Percentiles rank a stretch among this genome's conserved stretches.
phyloP scores from a whole-genome alignment of 768 basidiomycete species.

The Tephrocybe sp. region DNA sequence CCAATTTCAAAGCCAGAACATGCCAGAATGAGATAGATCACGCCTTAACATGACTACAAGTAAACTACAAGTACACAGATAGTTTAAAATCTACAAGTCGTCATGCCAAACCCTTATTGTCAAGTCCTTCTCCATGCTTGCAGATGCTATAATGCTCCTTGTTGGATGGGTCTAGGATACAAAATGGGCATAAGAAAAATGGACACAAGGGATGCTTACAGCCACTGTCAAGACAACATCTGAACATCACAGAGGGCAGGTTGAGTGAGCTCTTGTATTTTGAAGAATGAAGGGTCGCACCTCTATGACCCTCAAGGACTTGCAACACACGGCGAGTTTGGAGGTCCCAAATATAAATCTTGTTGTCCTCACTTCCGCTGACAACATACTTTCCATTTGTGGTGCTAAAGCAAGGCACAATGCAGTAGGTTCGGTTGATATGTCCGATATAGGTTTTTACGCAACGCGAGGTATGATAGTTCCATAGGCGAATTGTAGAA shows the following conservation, averaged over 20 bases:
- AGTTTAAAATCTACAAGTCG: constrained; percentile 12
- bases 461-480: constrained; percentile 85
- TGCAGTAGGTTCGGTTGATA: constrained; percentile 79
- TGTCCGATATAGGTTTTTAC: constrained; percentile 93
- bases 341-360: constrained; percentile 87
- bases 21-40: constrained; percentile 46
- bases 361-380: constrained; percentile 88
- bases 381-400: constrained; percentile 69
- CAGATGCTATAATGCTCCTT: constrained; percentile 75
- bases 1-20: constrained; percentile 6
- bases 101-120: constrained; percentile 83
- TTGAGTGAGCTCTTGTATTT: not conserved
- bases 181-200: constrained; percentile 5
- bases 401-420: constrained; percentile 64
- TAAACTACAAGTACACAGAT: not conserved
- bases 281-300: constrained; percentile 33
- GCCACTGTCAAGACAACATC: constrained; percentile 78
- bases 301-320: constrained; percentile 75
- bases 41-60: not conserved
- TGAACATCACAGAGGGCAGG: constrained; percentile 11
- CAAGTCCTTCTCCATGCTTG: constrained; percentile 87
- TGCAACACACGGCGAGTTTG: constrained; percentile 78
- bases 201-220: constrained; percentile 35
- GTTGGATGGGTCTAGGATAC: constrained; percentile 69
- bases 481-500: constrained; percentile 92